Conservation (phyloP, 345 rosid species). For the Eucalyptus urophylla region DNA sequence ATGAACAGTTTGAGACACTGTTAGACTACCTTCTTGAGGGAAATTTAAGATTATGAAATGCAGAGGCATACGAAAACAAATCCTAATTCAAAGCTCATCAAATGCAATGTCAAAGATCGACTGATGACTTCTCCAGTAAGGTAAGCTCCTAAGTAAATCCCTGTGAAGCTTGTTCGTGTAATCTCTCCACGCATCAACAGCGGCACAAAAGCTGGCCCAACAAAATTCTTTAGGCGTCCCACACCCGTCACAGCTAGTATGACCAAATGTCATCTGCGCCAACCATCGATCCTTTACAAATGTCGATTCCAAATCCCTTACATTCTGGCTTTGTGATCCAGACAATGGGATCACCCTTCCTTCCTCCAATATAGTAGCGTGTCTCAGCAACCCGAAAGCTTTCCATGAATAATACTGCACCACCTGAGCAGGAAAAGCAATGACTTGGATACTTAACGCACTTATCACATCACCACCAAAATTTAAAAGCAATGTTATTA, state of each 20-base stretch:
- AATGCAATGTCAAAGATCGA: slow-evolving; percentile 17
- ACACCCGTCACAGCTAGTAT: neutral
- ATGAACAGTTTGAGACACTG: neutral
- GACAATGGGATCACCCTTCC: slow-evolving; percentile 16
- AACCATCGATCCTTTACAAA: slow-evolving; percentile 23
- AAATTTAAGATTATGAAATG: neutral
- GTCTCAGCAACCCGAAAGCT: slow-evolving; percentile 11
- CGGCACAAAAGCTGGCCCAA: slow-evolving; percentile 26
- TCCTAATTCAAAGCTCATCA: neutral
- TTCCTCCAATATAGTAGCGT: neutral
- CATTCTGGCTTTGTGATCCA: slow-evolving; percentile 21
- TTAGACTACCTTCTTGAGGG: neutral
- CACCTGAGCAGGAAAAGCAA: slow-evolving; percentile 17
- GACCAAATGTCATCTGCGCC: slow-evolving; percentile 14
- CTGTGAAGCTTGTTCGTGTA: slow-evolving; percentile 25
- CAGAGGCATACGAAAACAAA: neutral
- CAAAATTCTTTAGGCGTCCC: slow-evolving; percentile 1
- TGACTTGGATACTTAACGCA: neutral
- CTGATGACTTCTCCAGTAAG: slow-evolving; percentile 46
- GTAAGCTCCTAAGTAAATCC: slow-evolving; percentile 37
- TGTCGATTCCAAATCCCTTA: slow-evolving; percentile 13
- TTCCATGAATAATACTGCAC: slow-evolving; percentile 61
- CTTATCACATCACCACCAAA: neutral
- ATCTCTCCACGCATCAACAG: slow-evolving; percentile 32
- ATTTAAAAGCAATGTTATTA: neutral